Evolutionary conservation across 305 asterid genomes (phyloP), one percentile per base, ranked within the genome.

Genomic region (Euphrasia arctica): DNA sequence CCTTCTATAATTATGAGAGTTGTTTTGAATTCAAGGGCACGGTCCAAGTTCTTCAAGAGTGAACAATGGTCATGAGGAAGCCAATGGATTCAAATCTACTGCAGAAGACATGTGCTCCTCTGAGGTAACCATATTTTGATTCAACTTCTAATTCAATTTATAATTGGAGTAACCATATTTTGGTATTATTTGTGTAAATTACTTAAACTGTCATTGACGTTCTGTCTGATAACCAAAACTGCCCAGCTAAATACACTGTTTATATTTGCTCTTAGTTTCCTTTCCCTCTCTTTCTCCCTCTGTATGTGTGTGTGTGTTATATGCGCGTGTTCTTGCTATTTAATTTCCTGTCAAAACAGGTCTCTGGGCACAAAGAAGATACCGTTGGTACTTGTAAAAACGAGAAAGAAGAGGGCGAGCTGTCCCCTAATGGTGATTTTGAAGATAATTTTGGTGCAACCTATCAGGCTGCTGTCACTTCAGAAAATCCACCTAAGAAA

Each of bases 321-420:
- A 48, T 48, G 14, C 25, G 14, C 42, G 3, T 62, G 12, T 41
- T 13, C 66, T 71, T 10, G 54, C 28, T 34, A 25, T 48, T 14
- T 66, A 62, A 65, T 66, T 48, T 60, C 22, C 70, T 63, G 18
- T 49, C 70, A 59, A 67, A 65, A 4, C 72, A 85, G 96, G 86
- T 25, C 27, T 25, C 71, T 52, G 82, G 77, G 60, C 73, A 64
- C 70, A 78, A 70, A 36, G 83, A 74, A 58, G 85, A 75, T 39
- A 62, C 69, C 29, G 63, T 69, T 36, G 87, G 82, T 78, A 83
- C 79, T 56, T 63, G 79, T 54, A 91, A 88, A 77, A 79, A 60
- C 59, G 97, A 90, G 84, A 88, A 90, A 69, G 95, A 86, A 82
- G 97, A 88, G 79, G 96, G 92, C 52, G 96, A 88, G 79, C 82